Base-by-base conservation (phyloP, 2,329 filamentous ascomycete species). In the Pyrenophora graminea region DNA sequence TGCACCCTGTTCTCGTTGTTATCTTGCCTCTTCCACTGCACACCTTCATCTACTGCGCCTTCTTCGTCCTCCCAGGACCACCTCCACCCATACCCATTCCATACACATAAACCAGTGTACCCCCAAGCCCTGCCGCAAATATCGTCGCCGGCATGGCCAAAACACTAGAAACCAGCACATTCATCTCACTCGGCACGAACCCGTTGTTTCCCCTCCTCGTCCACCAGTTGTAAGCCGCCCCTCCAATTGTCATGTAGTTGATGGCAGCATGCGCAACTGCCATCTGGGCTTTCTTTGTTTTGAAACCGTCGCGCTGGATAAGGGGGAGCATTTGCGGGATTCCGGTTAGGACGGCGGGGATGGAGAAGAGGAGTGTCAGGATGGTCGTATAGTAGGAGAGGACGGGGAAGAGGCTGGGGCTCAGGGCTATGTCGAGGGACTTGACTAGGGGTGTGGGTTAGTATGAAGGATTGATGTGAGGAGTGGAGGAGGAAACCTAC, bases 301-400 rank as follows among this genome's bases (percentile, higher is more conserved):
- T 59, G 44, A 79, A 63, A 10, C 77, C 77, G 44, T 78, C 74
- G 51, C 74, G 73, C 43, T 72, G 57, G 52, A 79, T 73, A 15
- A 78, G 64, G 5, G 72, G 70, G 45, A 74, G 62, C 19, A 77
- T 69, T 53, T 80, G 69, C 10, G 64, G 58, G 17, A 55, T 62
- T n/a, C 72, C 72, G 3, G 66, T 64, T 5, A 64, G 45, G 13
- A 72, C 55, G 39, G 72, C 69, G 1, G 72, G 72, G 10, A 70
- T 45, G 23, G 67, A 62, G 39, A 62, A 59, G 39, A 72, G 41
- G 36, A 74, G 60, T 2, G 67, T 77, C 15, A 79, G 66, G 39
- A 74, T 67, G 33, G 76, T 76, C 51, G 75, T 70, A 63, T 76
- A 77, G 71, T 79, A 77, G 37, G 71, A 74, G 32, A 76, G 68